Percentiles rank a stretch among this genome's conserved stretches.
Conservation (phyloP, 2,329 filamentous ascomycete genomes). For the Coccinonectria pachysandricola region DNA sequence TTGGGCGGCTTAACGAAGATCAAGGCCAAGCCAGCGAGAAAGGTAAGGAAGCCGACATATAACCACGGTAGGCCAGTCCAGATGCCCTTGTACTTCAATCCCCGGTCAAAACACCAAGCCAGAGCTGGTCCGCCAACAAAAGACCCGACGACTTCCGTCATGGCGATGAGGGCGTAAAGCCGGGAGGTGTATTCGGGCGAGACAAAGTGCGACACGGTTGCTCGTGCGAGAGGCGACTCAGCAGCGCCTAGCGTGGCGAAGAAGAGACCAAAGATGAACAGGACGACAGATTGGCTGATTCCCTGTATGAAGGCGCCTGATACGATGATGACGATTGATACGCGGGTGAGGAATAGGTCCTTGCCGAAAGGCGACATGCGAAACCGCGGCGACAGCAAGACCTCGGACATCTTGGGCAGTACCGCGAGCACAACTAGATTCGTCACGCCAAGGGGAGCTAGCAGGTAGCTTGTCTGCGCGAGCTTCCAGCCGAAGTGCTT, state of each 20-base stretch:
- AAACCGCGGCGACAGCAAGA: conserved; percentile 24
- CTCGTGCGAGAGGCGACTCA: conserved; percentile 27
- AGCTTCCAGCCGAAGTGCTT: conserved; percentile 34
- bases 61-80: conserved; percentile 31
- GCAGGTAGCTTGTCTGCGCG: conserved; percentile 29
- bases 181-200: conserved; percentile 27
- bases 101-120: conserved; percentile 28
- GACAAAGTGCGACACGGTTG: conserved; percentile 31
- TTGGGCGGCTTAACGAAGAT: conserved; percentile 25
- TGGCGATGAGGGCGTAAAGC: conserved; percentile 31
- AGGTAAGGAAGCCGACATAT: conserved; percentile 25
- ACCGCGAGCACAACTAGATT: conserved; percentile 26
- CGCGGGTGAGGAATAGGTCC: conserved; percentile 26
- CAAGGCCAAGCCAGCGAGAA: conserved; percentile 18
- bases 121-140: conserved; percentile 31
- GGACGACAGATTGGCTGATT: conserved; percentile 20
- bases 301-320: conserved; percentile 25
- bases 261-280: conserved; percentile 29
- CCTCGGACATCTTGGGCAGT: conserved; percentile 25
- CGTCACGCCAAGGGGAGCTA: conserved; percentile 31
- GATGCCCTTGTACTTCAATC: conserved; percentile 24
- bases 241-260: conserved; percentile 29
- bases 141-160: conserved; percentile 28
- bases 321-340: conserved; percentile 24
- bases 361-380: conserved; percentile 25